Conservation (phyloP, 192 early-diverging fungal genomes). For the Dimargaris cristalligena region DNA sequence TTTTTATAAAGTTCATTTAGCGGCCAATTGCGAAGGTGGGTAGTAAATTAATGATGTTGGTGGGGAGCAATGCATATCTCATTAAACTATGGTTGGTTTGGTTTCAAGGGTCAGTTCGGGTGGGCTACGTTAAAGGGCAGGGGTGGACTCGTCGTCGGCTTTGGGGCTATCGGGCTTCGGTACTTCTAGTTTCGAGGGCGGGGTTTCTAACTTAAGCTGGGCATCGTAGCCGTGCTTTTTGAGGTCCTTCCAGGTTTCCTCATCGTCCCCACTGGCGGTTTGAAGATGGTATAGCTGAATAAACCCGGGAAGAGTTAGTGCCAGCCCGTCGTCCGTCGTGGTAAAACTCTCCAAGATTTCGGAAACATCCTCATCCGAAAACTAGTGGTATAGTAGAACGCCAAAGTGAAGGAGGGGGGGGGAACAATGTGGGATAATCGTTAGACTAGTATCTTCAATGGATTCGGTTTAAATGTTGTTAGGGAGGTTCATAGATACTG, state of each 20-base stretch:
- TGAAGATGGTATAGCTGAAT: constrained; percentile 67
- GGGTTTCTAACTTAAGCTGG: constrained; percentile 13
- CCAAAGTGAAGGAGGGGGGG: neutral
- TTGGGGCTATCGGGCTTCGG: too few species aligned
- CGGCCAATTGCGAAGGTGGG: too few species aligned
- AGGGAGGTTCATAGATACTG: neutral
- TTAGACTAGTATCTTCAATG: neutral
- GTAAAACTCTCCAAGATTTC: constrained; percentile 57
- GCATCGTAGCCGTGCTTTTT: constrained; percentile 35
- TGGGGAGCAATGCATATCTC: too few species aligned
- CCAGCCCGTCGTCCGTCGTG: constrained; percentile 34
- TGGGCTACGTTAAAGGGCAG: too few species aligned
- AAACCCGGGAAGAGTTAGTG: constrained; percentile 50
- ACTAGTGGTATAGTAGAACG: too few species aligned
- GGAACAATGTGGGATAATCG: neutral
- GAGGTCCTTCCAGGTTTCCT: constrained; percentile 63
- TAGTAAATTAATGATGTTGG: too few species aligned
- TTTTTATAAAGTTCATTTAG: too few species aligned
- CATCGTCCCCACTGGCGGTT: constrained; percentile 39
- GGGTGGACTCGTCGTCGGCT: too few species aligned
- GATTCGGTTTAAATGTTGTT: neutral
- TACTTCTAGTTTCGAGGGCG: too few species aligned
- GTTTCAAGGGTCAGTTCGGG: too few species aligned
- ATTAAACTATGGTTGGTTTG: too few species aligned
- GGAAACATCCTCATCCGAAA: constrained; percentile 18